Evolutionary conservation across 176 grass and related monocot genomes (phyloP).

Genomic region (Rhynchospora breviuscula): DNA sequence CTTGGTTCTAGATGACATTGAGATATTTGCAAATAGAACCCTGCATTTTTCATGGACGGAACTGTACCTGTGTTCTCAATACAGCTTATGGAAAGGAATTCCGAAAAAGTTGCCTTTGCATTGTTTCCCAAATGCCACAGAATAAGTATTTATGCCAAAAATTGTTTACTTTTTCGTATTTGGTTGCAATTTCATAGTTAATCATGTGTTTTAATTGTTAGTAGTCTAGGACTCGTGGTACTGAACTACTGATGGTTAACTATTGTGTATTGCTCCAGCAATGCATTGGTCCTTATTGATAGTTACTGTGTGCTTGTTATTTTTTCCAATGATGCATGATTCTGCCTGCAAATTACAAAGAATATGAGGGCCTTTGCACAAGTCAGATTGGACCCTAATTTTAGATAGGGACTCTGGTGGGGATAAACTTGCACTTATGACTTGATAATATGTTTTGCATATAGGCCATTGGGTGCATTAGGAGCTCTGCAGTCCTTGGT

Average conservation of each 20-base stretch:
- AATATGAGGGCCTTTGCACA: neutral
- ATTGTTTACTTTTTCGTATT: neutral
- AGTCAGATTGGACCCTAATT: neutral
- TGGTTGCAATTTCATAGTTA: neutral
- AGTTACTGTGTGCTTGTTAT: neutral
- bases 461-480: constrained; percentile 49
- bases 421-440: neutral
- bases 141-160: neutral
- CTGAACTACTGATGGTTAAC: neutral
- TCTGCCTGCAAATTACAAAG: neutral
- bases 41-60: too few relatives aligned
- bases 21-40: too few relatives aligned
- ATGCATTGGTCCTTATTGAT: neutral
- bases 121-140: too few relatives aligned
- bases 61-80: too few relatives aligned
- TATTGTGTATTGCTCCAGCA: neutral
- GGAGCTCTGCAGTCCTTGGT: constrained; percentile 32
- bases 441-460: neutral
- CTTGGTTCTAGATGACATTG: too few relatives aligned
- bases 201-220: neutral
- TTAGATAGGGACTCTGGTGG: neutral
- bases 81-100: too few relatives aligned
- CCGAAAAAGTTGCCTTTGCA: too few relatives aligned
- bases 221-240: neutral
- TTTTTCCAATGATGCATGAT: neutral